Evolutionary conservation across 2,329 filamentous ascomycete genomes (phyloP).

Genomic region (Zymoseptoria tritici): DNA sequence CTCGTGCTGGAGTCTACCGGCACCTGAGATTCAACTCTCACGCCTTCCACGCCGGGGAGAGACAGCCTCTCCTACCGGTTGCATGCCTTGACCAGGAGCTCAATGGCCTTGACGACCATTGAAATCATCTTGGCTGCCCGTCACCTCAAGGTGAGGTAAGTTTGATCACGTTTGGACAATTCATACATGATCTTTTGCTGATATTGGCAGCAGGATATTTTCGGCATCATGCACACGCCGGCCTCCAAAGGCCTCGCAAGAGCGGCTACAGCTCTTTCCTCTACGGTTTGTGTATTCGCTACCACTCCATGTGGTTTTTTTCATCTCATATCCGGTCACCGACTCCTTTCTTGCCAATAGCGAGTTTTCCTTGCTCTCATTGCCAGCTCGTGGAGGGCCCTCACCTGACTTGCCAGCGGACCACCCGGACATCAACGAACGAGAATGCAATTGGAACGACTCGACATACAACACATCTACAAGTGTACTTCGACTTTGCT

Average conservation of each 20-base stretch:
- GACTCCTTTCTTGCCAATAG: not conserved
- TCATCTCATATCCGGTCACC: not conserved
- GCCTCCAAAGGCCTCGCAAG: not conserved
- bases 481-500: too few relatives aligned
- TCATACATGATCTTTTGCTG: conserved; percentile 3
- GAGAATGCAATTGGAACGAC: not conserved
- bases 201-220: conserved; percentile 1
- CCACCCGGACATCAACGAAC: not conserved
- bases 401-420: not conserved
- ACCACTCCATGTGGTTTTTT: not conserved
- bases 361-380: not conserved
- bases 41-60: conserved; percentile 2
- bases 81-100: conserved; percentile 1
- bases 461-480: not conserved
- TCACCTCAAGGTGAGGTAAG: not conserved
- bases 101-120: not conserved
- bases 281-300: not conserved
- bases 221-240: not conserved
- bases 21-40: conserved; percentile 10
- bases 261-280: not conserved
- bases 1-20: conserved; percentile 11
- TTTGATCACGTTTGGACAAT: not conserved
- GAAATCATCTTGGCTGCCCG: not conserved
- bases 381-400: not conserved
- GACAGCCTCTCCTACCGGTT: conserved; percentile 3